Conservation (phyloP, 306 rosid species). For the Cyclanthera cordifolia region DNA sequence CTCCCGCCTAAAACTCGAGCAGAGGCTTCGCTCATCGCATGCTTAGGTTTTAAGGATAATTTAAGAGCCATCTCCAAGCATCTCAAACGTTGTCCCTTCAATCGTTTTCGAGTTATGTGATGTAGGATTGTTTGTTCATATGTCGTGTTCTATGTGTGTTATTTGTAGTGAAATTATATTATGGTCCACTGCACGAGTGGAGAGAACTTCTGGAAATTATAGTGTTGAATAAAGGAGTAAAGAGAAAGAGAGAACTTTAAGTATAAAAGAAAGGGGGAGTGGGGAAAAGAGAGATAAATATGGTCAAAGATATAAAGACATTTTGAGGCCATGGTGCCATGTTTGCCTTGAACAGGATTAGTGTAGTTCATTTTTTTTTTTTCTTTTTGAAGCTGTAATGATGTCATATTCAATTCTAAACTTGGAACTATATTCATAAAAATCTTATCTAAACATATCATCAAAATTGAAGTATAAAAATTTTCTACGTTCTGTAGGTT, state of each 20-base stretch:
- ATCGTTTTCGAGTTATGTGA: background rate
- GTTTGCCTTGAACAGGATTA: background rate
- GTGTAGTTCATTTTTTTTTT: too few species aligned
- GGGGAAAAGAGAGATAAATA: background rate
- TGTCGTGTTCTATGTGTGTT: background rate
- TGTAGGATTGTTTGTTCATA: background rate
- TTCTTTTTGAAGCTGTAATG: background rate
- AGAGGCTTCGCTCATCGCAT: background rate
- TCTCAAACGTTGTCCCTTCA: background rate
- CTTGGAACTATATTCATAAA: background rate
- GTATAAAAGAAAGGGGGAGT: background rate
- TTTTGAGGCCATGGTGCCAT: background rate
- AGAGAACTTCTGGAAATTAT: conserved; percentile 1
- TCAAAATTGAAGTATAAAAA: too few species aligned
- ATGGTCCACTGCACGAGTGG: conserved; percentile 9
- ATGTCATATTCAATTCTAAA: background rate
- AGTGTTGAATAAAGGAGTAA: background rate
- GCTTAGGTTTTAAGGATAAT: background rate
- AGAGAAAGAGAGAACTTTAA: background rate
- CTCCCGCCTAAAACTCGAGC: background rate
- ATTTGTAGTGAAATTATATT: conserved; percentile 6
- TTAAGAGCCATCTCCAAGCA: background rate
- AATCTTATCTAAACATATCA: background rate
- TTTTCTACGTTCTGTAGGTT: background rate
- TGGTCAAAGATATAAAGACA: conserved; percentile 16